A percentile compares a stretch with the other conserved stretches of the same genome.
Evolutionary conservation across 1,139 yeast species (phyloP).

Genomic region (Taiozyma onychis): DNA sequence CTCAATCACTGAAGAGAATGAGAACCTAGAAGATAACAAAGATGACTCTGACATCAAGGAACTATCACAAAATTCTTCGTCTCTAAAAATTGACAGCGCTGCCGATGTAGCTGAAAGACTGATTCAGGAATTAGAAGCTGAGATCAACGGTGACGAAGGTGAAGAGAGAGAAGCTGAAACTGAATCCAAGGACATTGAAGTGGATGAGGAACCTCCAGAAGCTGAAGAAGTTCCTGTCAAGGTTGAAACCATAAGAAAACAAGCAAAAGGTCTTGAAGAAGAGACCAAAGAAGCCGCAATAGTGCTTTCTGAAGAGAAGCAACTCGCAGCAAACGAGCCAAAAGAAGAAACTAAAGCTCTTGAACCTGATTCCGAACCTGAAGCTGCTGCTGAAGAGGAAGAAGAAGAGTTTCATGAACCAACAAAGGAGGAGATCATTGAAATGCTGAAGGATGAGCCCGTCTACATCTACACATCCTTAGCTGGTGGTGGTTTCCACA

Average conservation of each 20-base stretch:
- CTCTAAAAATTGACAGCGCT: slow-evolving; percentile 5
- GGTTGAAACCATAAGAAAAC: slow-evolving; percentile 7
- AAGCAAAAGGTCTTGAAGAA: background rate
- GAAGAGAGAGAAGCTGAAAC: slow-evolving; percentile 7
- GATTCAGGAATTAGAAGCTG: slow-evolving; percentile 18
- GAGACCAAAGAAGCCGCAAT: background rate
- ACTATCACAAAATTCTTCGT: background rate
- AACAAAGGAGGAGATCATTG: slow-evolving; percentile 23
- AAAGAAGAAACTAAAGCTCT: slow-evolving; percentile 6
- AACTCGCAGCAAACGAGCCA: slow-evolving; percentile 8
- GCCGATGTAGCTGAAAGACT: slow-evolving; percentile 20
- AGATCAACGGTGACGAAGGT: slow-evolving; percentile 7
- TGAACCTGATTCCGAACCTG: slow-evolving; percentile 12
- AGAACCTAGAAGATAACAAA: background rate
- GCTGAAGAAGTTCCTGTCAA: slow-evolving; percentile 7
- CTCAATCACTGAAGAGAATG: background rate
- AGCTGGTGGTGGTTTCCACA: slow-evolving; percentile 83
- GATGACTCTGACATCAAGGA: background rate
- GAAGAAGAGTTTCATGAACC: slow-evolving; percentile 22
- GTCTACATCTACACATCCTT: slow-evolving; percentile 79
- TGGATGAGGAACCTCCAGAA: slow-evolving; percentile 3
- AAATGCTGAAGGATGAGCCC: slow-evolving; percentile 42
- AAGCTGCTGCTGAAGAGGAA: slow-evolving; percentile 4
- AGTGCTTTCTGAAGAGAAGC: background rate
- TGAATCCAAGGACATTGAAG: slow-evolving; percentile 5